Conservation (phyloP, 192 early-diverging fungal species). For the Coemansia sp. region DNA sequence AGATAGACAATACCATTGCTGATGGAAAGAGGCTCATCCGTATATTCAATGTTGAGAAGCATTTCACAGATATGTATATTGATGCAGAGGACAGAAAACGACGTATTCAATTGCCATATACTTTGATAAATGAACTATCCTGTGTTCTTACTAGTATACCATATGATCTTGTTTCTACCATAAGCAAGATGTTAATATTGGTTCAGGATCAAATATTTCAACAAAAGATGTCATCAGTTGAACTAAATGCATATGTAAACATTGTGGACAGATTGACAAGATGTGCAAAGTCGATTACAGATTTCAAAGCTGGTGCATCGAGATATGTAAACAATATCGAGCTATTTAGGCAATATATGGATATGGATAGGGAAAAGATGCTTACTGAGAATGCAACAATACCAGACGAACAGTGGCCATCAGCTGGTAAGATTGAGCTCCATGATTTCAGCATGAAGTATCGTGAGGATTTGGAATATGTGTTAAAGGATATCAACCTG, state of each 20-base stretch:
- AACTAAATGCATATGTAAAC: not conserved
- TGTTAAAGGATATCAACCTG: constrained; percentile 39
- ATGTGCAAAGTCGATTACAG: not conserved
- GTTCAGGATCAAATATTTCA: not conserved
- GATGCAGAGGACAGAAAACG: constrained; percentile 61
- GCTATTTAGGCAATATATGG: not conserved
- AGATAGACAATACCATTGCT: constrained; percentile 9
- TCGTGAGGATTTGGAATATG: constrained; percentile 46
- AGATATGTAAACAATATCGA: not conserved
- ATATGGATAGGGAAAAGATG: not conserved
- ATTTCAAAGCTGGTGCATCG: not conserved
- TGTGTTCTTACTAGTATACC: constrained; percentile 56
- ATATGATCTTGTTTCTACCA: not conserved
- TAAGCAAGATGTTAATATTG: not conserved
- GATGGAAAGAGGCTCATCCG: constrained; percentile 71
- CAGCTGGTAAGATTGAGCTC: constrained; percentile 59
- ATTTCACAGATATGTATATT: constrained; percentile 43
- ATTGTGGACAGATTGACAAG: not conserved
- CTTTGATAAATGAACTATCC: constrained; percentile 53
- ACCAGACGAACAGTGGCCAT: constrained; percentile 67
- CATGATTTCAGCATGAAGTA: constrained; percentile 58
- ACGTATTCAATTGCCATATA: constrained; percentile 52
- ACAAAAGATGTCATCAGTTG: not conserved
- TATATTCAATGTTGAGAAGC: not conserved
- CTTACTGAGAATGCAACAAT: not conserved